Base-by-base conservation (phyloP, 805 yeast species). In the Pichia cabralensis region DNA sequence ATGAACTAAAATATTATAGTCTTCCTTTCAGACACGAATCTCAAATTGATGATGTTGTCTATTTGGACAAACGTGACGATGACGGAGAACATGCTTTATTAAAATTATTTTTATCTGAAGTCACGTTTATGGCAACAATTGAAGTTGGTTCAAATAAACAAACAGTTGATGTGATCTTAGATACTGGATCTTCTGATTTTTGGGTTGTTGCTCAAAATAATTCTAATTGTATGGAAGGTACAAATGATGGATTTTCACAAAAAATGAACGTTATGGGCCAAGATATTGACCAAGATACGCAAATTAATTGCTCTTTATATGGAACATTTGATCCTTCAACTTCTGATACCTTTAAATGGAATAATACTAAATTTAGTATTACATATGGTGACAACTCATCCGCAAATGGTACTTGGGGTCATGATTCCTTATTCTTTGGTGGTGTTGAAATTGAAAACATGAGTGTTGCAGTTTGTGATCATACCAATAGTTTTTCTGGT, bases 171-270 rank as follows among this genome's bases (percentile, higher is more conserved):
- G 74, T 79, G 10, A 54, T 78, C 22, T 53, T 80, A 12, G 92
- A 80, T 47, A 80, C 89, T 0, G 92, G 89, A 3, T 78, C 86
- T 0, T 69, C 81, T 0, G 89, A 80, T 52, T 57, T 81, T 13
- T 80, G 84, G 84, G 73, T 79, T 15, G 63, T 71, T 41, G 61
- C 65, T 17, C 51, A 67, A 2, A 47, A 58, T 28, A 74, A 74
- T 47, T 67, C 78, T 2, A 68, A 62, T 36, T 70, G 76, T 47
- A 19, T 26, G 22, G 13, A 37, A 6, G 43, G 43, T 6, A 36
- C 50, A 1, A 15, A 35, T 3, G 43, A 41, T 8, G 13, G 8
- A 28, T 4, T n/a, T n/a, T n/a, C n/a, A n/a, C n/a, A n/a, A n/a
- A n/a, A n/a, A n/a, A n/a, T n/a, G n/a, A n/a, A n/a, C n/a, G n/a